A percentile compares a stretch with the other conserved stretches of the same genome.
phyloP scores from a whole-genome alignment of 495 filamentous ascomycete genomes.

The Letharia lupina region DNA sequence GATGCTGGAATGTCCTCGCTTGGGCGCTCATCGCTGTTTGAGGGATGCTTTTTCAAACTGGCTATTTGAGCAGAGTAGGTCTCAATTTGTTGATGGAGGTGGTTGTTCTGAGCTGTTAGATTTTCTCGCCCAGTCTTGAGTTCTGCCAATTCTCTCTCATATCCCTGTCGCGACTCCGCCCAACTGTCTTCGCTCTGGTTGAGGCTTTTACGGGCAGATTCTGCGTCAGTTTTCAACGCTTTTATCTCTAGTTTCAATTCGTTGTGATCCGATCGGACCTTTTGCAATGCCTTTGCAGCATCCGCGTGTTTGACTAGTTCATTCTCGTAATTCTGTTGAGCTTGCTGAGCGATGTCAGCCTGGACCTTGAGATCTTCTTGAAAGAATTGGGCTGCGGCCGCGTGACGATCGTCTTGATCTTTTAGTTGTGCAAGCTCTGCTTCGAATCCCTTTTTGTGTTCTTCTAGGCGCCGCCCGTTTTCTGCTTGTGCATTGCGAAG shows the following conservation, averaged over 20 bases:
- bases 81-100: conserved; percentile 83
- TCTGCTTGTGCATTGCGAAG: conserved; percentile 72
- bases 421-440: conserved; percentile 72
- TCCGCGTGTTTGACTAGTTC: conserved; percentile 93
- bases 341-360: conserved; percentile 82
- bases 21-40: conserved; percentile 39
- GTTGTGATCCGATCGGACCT: conserved; percentile 69
- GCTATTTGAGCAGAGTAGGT: conserved; percentile 69
- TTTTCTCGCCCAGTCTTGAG: conserved; percentile 71
- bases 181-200: conserved; percentile 76
- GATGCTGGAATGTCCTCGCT: conserved; percentile 34
- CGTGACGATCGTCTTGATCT: conserved; percentile 74
- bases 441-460: conserved; percentile 68
- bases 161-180: conserved; percentile 67
- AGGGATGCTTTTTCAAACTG: conserved; percentile 60
- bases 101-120: conserved; percentile 71
- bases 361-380: conserved; percentile 88
- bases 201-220: conserved; percentile 71
- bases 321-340: conserved; percentile 89
- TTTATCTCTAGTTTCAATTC: conserved; percentile 68
- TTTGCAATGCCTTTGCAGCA: conserved; percentile 73
- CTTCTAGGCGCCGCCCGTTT: conserved; percentile 58
- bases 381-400: conserved; percentile 66
- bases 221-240: conserved; percentile 62
- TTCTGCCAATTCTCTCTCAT: conserved; percentile 76